Base-by-base conservation (phyloP, 345 rosid genomes). In the Dipteronia sinensis region DNA sequence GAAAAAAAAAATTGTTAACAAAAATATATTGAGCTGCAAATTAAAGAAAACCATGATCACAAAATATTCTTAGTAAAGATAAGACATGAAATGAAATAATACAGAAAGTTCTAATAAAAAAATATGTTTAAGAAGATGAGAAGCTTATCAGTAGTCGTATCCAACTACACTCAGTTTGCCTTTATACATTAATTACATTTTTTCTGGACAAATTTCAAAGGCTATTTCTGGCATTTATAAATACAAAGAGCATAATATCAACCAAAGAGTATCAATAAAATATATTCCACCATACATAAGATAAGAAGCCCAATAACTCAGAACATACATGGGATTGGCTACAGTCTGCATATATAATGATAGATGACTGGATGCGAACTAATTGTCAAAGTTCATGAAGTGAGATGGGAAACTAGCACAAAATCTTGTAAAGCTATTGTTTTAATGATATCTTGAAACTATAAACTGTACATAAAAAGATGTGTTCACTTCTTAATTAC, bases 1-100 rank as follows among this genome's bases (percentile, higher is more conserved):
- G 10, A 42, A 47, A 42, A 55, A 25, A 47, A 49, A 49, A 71
- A 63, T 62, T 63, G 55, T 82, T 40, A 73, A 71, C 10, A 49
- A 38, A 25, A 63, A n/a, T 23, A 49, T 63, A 19, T 10, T 56
- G 19, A 72, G 64, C 44, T 10, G 22, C 64, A 17, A 12, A 31
- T 31, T 44, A 71, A 19, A 71, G 61, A 29, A 53, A 71, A 55
- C 19, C 17, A n/a, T 2, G 49, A 56, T 23, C 25, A 4, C 46
- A 51, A 29, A 71, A 10, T 29, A 10, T 46, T 8, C 25, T 46
- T 22, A 11, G 53, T 42, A 67, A 46, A 40, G 5, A 67, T 19
- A 67, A 20, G 40, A 69, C 20, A 23, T n/a, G 22, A 25, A 70
- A 53, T 16, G n/a, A 49, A 56, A 71, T 56, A n/a, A 19, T 47